Evolutionary conservation across 129 eudicot species (phyloP).

Genomic region (Cynara cardunculus): DNA sequence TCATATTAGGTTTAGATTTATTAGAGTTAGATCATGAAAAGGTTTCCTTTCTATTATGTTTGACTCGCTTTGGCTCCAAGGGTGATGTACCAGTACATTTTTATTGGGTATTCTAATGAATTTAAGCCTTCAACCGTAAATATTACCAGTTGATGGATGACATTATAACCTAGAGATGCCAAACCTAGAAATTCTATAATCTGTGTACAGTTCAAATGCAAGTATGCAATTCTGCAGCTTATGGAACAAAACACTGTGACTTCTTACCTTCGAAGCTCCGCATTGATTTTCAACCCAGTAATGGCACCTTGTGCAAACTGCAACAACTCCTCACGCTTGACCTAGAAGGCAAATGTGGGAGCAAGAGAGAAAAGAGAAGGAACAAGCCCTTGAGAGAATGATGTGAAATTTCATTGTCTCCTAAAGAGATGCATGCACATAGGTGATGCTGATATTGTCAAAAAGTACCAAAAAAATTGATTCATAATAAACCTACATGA

Average conservation of each 20-base stretch:
- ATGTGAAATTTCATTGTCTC: neutral
- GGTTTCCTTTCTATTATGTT: neutral
- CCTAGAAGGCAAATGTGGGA: constrained; percentile 34
- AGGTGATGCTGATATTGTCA: neutral
- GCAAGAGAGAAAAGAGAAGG: neutral
- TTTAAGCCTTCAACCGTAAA: neutral
- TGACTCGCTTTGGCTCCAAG: neutral
- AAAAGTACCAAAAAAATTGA: neutral
- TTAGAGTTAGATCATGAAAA: neutral
- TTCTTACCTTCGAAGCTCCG: constrained; percentile 72
- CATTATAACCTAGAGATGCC: neutral
- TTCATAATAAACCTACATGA: neutral
- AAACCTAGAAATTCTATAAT: neutral
- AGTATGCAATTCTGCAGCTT: neutral
- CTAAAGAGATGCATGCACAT: neutral
- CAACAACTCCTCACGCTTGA: constrained; percentile 89
- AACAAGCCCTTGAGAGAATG: neutral
- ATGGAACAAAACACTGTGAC: neutral
- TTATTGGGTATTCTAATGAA: neutral
- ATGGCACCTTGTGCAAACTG: constrained; percentile 97
- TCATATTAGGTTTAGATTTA: neutral
- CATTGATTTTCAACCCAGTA: constrained; percentile 82
- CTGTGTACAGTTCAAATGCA: constrained; percentile 13
- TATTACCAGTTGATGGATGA: neutral
- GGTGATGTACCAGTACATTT: neutral